Base-by-base conservation (phyloP, 805 yeast species). In the Starmerella potacharoeniae region DNA sequence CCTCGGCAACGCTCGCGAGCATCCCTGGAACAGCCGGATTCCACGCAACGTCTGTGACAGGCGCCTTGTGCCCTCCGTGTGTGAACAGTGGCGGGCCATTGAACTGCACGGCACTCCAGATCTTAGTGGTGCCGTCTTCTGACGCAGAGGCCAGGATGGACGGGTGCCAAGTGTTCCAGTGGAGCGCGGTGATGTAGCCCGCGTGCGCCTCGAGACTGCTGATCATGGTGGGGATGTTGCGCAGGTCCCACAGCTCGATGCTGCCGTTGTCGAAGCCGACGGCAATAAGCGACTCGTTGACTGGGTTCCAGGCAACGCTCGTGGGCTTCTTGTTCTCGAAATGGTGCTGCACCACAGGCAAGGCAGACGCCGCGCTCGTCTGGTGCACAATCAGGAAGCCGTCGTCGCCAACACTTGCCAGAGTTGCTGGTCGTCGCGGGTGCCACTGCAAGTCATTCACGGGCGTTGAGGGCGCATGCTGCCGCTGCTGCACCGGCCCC, bases 41-140 rank as follows among this genome's bases (percentile, higher is more conserved):
- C 97, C 97, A 90, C 36, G 80, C 76, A 33, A 88, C 69, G 62
- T 89, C 97, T 60, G 84, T 85, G 3, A 90, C 86, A 4, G 91
- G 89, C n/a, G 84, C 72, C 77, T 83, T 77, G 67, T 90, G 97
- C 0, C 97, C 97, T 4, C 82, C 83, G 68, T 90, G 97, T 3
- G 75, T 74, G 65, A 90, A 89, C 7, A 80, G 46, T 57, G 30
- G 64, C 58, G 7, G 59, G 49, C 43, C 55, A 52, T 17, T 37
- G 31, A 42, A 43, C 13, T 30, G 30, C 34, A 58, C 58, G 7
- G 61, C 54, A 46, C 66, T 63, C 68, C 69, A 66, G 3, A 66
- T 34, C 17, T 42, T 54, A 17, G 57, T 64, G 6, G 79, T 78
- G 62, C 83, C 88, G 1, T 78, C 77, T n/a, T 83, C 80, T 0